phyloP scores from a whole-genome alignment of 1,284 basidiomycete genomes.

The Cystobasidiaceae sp. region DNA sequence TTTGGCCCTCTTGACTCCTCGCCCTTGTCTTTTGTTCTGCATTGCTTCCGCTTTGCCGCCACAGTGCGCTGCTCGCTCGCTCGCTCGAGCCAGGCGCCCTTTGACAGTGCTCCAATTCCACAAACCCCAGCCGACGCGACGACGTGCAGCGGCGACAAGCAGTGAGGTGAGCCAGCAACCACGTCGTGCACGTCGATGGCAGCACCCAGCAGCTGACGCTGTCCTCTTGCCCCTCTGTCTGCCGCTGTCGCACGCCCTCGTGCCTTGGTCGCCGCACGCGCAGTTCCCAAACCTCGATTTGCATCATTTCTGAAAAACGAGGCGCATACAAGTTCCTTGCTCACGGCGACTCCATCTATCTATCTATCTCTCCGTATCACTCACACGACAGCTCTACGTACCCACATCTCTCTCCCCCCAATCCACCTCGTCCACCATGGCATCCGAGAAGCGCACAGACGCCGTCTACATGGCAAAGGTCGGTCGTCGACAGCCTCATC shows the following conservation, averaged over 20 bases:
- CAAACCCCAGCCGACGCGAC: no score
- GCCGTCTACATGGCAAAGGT: conserved; percentile 96
- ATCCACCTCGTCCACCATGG: background rate
- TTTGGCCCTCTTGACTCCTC: no score
- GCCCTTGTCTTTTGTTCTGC: no score
- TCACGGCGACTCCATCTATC: background rate
- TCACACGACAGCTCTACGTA: background rate
- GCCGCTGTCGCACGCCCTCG: no score
- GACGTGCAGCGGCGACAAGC: no score
- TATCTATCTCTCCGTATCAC: background rate
- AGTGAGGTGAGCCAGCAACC: background rate
- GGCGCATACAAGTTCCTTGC: background rate
- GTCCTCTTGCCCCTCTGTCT: background rate
- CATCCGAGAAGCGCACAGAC: conserved; percentile 18
- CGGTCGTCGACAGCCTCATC: background rate
- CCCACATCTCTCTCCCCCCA: background rate
- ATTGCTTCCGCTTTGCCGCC: no score
- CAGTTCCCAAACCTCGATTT: no score
- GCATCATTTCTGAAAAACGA: no score
- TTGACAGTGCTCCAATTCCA: no score
- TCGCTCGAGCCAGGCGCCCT: background rate
- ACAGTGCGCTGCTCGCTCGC: no score
- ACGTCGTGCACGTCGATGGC: background rate
- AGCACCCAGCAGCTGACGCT: background rate
- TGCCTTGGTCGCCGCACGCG: no score